Base-by-base conservation (phyloP, 495 filamentous ascomycete genomes). In the Hypomontagnella monticulosa region DNA sequence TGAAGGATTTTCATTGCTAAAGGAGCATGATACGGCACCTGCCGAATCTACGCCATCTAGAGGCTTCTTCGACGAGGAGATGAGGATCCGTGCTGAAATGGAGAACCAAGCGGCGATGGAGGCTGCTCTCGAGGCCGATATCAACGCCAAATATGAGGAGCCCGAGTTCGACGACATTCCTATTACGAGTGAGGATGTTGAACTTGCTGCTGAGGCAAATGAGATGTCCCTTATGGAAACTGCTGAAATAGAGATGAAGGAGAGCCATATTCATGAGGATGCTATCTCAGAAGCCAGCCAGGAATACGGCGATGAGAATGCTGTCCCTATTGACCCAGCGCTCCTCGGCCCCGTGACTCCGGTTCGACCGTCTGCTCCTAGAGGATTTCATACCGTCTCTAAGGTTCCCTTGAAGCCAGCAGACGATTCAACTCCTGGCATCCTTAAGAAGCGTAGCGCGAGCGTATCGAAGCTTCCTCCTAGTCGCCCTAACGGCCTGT, bases 331-430 rank as follows among this genome's bases (percentile, higher is more conserved):
- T 32, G 83, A 87, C 47, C 81, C 84, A 8, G 70, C 70, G 34
- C 70, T 85, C 8, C 55, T 73, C 16, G 62, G 71, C 3, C 75
- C 75, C 0, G 69, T 75, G 6, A 81, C 79, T 12, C 79, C 80
- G 0, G 66, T 63, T 43, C 75, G 78, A 15, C 55, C 44, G 9
- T 34, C 73, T 20, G 60, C 58, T 6, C 27, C 55, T 2, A 63
- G 71, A 8, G 55, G 85, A 11, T 81, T 89, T 56, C 87, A 91
- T 69, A 93, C 90, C 0, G 84, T 90, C 0, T 88, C 87, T 11
- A 93, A 92, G 77, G 88, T 93, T 0, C 89, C 91, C 4, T 76
- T 93, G 20, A 91, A 90, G 73, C 80, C 86, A 0, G 88, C 86
- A 41, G 89, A 87, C 12, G 81, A 89, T 0, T 80, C 85, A 1